These are phyloP conservation scores for Mycena albidolilacea DNA, from an alignment of 768 basidiomycete genomes.

Conservation along the genomic window DNA sequence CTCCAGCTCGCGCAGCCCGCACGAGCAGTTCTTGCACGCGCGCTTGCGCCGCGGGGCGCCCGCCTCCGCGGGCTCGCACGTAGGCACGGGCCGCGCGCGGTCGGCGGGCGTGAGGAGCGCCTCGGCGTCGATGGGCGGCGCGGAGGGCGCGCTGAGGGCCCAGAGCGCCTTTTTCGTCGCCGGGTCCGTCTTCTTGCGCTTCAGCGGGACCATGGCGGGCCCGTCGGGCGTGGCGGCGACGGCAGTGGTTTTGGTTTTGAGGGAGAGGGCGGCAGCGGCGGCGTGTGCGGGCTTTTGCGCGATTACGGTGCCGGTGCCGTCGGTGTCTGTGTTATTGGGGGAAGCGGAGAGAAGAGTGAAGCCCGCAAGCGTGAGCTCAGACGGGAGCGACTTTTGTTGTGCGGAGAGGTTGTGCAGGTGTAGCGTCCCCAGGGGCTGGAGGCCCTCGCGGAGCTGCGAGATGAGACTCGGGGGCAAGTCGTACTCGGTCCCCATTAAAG, in stretches of 20 bases:
- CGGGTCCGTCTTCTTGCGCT: slow-evolving; percentile 68
- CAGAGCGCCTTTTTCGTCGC: slow-evolving; percentile 92
- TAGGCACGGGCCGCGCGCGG: slow-evolving; percentile 81
- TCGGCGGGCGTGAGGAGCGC: slow-evolving; percentile 89
- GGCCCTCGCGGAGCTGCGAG: slow-evolving; percentile 69
- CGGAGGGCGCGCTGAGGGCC: slow-evolving; percentile 80
- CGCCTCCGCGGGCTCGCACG: slow-evolving; percentile 76
- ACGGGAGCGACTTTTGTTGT: slow-evolving; percentile 55
- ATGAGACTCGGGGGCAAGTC: slow-evolving; percentile 70
- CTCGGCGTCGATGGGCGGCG: slow-evolving; percentile 86
- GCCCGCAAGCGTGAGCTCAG: slow-evolving; percentile 76
- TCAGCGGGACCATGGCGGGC: slow-evolving; percentile 66
- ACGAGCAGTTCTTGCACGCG: slow-evolving; percentile 97
- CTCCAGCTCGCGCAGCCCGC: slow-evolving; percentile 95
- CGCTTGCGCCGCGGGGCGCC: slow-evolving; percentile 80
- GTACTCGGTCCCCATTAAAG: slow-evolving; percentile 78
- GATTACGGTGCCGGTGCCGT: slow-evolving; percentile 59
- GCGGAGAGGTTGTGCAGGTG: slow-evolving; percentile 69
- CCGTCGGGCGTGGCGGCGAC: not conserved
- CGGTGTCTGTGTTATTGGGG: slow-evolving; percentile 29
- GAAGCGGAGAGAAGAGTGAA: slow-evolving; percentile 67
- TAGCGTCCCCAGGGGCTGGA: slow-evolving; percentile 79
- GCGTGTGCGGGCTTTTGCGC: slow-evolving; percentile 79
- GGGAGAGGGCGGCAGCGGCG: slow-evolving; percentile 56
- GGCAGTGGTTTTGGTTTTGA: slow-evolving; percentile 49